These are phyloP conservation scores for Drechmeria coniospora DNA, from an alignment of 2,329 filamentous ascomycete species.

Conservation along the genomic window DNA sequence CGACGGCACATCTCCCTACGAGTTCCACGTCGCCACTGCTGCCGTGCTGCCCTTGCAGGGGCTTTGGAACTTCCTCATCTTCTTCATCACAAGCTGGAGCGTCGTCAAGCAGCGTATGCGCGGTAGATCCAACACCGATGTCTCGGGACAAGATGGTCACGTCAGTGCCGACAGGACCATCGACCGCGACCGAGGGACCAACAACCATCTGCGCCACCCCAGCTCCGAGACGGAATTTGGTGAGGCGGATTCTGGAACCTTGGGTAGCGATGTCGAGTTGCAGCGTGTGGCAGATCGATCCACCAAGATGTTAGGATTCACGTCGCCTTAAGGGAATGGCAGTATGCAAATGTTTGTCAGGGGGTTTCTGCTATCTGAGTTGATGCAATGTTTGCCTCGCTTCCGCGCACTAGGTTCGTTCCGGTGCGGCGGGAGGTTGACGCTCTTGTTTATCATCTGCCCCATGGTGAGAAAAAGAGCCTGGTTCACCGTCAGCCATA, in stretches of 20 bases:
- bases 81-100: slow-evolving; percentile 47
- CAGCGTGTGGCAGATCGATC: slow-evolving; percentile 11
- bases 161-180: slow-evolving; percentile 2
- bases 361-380: too few relatives aligned
- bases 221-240: slow-evolving; percentile 10
- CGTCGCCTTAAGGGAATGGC: slow-evolving; percentile 6
- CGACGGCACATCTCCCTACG: slow-evolving; percentile 37
- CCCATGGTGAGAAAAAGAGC: too few relatives aligned
- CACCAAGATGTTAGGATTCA: slow-evolving; percentile 11
- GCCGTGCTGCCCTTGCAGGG: slow-evolving; percentile 65
- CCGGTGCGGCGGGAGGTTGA: too few relatives aligned
- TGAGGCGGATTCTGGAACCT: slow-evolving; percentile 14
- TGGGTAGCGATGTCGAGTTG: slow-evolving; percentile 19
- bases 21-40: slow-evolving; percentile 52
- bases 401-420: too few relatives aligned
- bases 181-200: slow-evolving; percentile 2
- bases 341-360: too few relatives aligned
- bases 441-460: too few relatives aligned
- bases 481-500: too few relatives aligned
- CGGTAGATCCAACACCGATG: slow-evolving; percentile 1
- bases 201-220: neutral
- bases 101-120: slow-evolving; percentile 8
- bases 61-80: slow-evolving; percentile 68
- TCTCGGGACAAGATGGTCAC: too few relatives aligned
- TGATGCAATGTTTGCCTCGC: too few relatives aligned